Base-by-base conservation (phyloP, 495 filamentous ascomycete genomes). In the Talaromyces borbonicus region DNA sequence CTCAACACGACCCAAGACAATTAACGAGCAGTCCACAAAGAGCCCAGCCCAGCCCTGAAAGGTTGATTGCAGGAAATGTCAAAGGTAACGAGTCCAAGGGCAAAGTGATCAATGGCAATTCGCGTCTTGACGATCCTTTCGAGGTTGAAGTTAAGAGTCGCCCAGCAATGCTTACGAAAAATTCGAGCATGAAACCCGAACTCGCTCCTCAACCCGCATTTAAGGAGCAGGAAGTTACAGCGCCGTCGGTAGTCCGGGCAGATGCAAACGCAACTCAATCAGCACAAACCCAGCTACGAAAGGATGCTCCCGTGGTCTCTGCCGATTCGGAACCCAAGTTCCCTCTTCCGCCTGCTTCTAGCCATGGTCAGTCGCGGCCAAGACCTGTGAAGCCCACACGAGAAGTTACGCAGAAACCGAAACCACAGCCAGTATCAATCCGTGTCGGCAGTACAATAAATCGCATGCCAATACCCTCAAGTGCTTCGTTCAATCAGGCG, bases 371-470 rank as follows among this genome's bases (percentile, higher is more conserved):
- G 32, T 41, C 50, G 49, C 68, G 62, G 61, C 63, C 51, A 67
- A 65, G 85, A 33, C 80, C 85, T 11, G 52, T 76, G 0, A 88
- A 81, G 52, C 85, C 86, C 1, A 77, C 74, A 16, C 87, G 85
- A 52, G 83, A 89, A 42, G 51, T 72, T 2, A 41, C 72, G 4
- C 65, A 72, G 20, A 88, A 87, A 55, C 58, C 76, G 1, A 84
- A 82, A 56, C 85, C 85, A 9, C 83, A 80, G 14, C 85, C 85
- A 1, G 85, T 87, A 2, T 75, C 84, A 1, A 90, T 95, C 50
- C 77, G 83, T 24, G 81, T 95, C 22, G 81, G 84, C 31, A 71
- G 67, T 37, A 81, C 80, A 30, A 68, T 78, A 8, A 82, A 81
- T 18, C 83, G 86, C 30, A 80, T 81, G 30, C 77, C 81, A 23